Conservation (phyloP, 2,329 filamentous ascomycete genomes). For the Colletotrichum godetiae region DNA sequence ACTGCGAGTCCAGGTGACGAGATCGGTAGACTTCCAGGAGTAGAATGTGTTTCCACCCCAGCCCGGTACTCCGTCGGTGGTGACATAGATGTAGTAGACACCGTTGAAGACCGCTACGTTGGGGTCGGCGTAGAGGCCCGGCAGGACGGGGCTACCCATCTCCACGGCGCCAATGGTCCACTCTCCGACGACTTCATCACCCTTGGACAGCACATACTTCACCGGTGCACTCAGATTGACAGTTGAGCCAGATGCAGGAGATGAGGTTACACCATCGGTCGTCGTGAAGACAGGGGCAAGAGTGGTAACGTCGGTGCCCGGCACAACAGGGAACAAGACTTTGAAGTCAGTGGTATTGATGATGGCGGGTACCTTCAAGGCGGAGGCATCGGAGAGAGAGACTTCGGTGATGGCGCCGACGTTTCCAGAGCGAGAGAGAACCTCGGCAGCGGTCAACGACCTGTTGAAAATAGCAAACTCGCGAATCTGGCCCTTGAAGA, state of each 20-base stretch:
- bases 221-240: conserved; percentile 35
- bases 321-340: conserved; percentile 37
- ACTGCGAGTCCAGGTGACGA: conserved; percentile 54
- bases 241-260: conserved; percentile 35
- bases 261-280: conserved; percentile 34
- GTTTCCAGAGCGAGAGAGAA: conserved; percentile 30
- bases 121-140: conserved; percentile 56
- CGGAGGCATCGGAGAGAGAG: conserved; percentile 26
- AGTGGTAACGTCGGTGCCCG: conserved; percentile 36
- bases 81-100: conserved; percentile 60
- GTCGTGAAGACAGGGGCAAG: conserved; percentile 38
- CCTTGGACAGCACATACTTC: conserved; percentile 36
- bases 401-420: conserved; percentile 30
- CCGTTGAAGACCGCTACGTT: conserved; percentile 57
- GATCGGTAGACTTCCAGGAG: conserved; percentile 57
- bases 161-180: conserved; percentile 36
- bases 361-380: conserved; percentile 36
- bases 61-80: conserved; percentile 55
- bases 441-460: conserved; percentile 37
- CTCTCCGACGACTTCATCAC: not conserved
- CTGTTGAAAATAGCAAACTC: conserved; percentile 40
- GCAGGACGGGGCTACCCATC: conserved; percentile 48
- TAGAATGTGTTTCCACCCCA: conserved; percentile 61
- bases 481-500: conserved; percentile 39
- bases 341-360: conserved; percentile 31